These are phyloP conservation scores for Monosporascus sp. DNA, from an alignment of 2,329 filamentous ascomycete genomes.

Conservation along the genomic window DNA sequence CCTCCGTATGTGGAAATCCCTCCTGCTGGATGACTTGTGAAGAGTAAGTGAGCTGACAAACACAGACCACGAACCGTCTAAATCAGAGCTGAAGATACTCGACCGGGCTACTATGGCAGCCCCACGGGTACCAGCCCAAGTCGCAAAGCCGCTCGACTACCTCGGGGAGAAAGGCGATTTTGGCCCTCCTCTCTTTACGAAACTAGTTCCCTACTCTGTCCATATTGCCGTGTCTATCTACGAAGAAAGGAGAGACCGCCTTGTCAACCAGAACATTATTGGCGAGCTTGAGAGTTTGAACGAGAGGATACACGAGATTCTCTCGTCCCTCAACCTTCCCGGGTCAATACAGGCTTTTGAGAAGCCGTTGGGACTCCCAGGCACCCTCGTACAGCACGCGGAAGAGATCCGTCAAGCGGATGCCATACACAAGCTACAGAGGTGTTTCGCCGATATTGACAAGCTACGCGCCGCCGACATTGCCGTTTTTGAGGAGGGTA, in stretches of 20 bases:
- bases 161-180: conserved; percentile 77
- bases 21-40: neutral
- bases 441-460: conserved; percentile 81
- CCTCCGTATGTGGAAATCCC: conserved; percentile 50
- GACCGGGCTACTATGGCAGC: conserved; percentile 87
- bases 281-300: conserved; percentile 79
- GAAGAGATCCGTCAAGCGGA: conserved; percentile 92
- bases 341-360: conserved; percentile 91
- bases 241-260: conserved; percentile 81
- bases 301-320: conserved; percentile 68
- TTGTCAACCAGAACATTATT: conserved; percentile 84
- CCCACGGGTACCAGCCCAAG: conserved; percentile 71
- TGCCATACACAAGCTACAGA: conserved; percentile 69
- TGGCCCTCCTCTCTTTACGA: conserved; percentile 79
- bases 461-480: conserved; percentile 80
- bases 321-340: conserved; percentile 80
- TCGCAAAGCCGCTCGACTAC: conserved; percentile 72
- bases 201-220: conserved; percentile 90
- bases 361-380: conserved; percentile 86
- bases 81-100: conserved; percentile 78
- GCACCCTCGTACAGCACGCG: conserved; percentile 78
- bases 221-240: conserved; percentile 95
- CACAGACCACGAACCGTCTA: conserved; percentile 70
- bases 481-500: conserved; percentile 76
- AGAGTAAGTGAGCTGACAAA: conserved; percentile 23